These are phyloP conservation scores for Ophiostoma himal-ulmi DNA, from an alignment of 2,329 filamentous ascomycete species.

Conservation along the genomic window DNA sequence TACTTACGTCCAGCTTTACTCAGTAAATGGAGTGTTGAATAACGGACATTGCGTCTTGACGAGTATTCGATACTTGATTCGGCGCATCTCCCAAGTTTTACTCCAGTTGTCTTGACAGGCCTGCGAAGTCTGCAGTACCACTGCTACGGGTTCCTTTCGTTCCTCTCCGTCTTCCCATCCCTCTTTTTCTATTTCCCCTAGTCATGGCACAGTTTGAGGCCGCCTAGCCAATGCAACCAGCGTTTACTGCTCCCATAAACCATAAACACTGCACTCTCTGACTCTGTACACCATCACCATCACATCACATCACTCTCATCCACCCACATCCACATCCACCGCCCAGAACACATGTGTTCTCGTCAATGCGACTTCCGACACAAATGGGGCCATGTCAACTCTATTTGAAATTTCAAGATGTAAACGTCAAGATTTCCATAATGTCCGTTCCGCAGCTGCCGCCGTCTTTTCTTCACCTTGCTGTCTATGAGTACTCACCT, in stretches of 20 bases:
- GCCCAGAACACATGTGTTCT: not conserved
- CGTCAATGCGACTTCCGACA: constrained; percentile 6
- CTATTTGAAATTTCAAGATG: not conserved
- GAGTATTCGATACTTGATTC: not conserved
- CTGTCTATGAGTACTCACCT: not conserved
- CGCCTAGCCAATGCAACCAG: constrained; percentile 9
- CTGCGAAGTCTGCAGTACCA: not conserved
- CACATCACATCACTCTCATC: not conserved
- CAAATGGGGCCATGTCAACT: not conserved
- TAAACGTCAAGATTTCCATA: not conserved
- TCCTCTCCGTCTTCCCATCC: not conserved
- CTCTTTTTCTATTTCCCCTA: constrained; percentile 7
- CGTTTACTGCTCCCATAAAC: not conserved
- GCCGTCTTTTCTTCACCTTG: not conserved
- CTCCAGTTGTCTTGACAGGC: not conserved
- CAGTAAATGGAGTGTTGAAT: no score
- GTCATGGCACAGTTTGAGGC: constrained; percentile 9
- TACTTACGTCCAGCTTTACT: not conserved
- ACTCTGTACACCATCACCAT: not conserved
- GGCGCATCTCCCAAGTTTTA: no score
- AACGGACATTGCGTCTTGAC: no score
- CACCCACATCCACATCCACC: not conserved
- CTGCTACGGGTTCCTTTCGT: not conserved
- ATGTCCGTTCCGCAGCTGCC: not conserved
- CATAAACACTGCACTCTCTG: not conserved